Evolutionary conservation across 345 rosid genomes (phyloP), one percentile per base, ranked within the genome.

Genomic region (Cardamine resedifolia): DNA sequence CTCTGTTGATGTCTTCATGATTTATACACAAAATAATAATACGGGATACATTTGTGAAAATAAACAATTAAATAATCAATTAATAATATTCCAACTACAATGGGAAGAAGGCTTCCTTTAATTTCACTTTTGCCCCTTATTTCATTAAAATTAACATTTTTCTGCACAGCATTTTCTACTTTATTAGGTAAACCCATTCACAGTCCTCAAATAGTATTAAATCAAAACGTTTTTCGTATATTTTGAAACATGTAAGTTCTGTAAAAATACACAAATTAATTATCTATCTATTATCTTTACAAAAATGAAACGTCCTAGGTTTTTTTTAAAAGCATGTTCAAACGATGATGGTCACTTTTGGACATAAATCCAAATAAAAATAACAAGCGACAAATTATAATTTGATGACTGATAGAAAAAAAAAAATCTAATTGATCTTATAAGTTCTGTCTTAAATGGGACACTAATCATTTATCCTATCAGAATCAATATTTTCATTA

Each of bases 21-120:
- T 26, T 48, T 69, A 12, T 58, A 45, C 10, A 55, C 7, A 69
- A 59, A 24, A 33, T 8, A 36, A n/a, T n/a, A n/a, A n/a, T n/a
- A 34, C 34, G 3, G 34, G 7, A 16, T 18, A 19, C 19, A 49
- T 38, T 62, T 23, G 26, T 62, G 56, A 15, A 63, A 52, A 38
- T 43, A 64, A 43, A 27, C 64, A 41, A 62, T 15, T 15, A 6
- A 41, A 16, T 19, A 38, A n/a, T 19, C 0, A 43, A 44, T 36
- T n/a, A n/a, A n/a, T 27, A 44, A 36, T 47, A 57, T 20, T 48
- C 26, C 10, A 47, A 24, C 51, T 12, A 27, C 19, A 14, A 67
- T 33, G 11, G 10, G 4, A 38, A 38, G 68, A 74, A 58, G 21
- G 34, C 30, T 43, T 45, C 70, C 64, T 6, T 59, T 20, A 44